These are phyloP conservation scores for Xylona heveae DNA, from an alignment of 495 filamentous ascomycete genomes.

Conservation along the genomic window DNA sequence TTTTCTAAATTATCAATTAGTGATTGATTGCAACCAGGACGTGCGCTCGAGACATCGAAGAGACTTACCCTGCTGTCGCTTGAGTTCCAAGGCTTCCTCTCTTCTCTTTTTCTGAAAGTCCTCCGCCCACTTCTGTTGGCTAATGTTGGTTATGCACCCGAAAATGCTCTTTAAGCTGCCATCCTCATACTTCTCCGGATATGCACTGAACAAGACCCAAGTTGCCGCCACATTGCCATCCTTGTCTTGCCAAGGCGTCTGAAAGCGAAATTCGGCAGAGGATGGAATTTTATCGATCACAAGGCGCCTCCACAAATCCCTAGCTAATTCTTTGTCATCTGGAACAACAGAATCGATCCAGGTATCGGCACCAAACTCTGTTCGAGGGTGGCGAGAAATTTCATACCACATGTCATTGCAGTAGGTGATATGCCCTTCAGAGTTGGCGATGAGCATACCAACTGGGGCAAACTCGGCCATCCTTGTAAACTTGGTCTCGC, in stretches of 20 bases:
- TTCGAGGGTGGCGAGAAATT: conserved; percentile 34
- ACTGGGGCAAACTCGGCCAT: conserved; percentile 58
- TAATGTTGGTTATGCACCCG: conserved; percentile 28
- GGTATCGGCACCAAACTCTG: conserved; percentile 21
- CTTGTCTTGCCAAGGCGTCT: conserved; percentile 32
- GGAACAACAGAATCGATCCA: conserved; percentile 48
- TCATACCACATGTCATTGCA: conserved; percentile 57
- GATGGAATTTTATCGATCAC: conserved; percentile 31
- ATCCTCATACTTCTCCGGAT: conserved; percentile 34
- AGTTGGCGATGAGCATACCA: conserved; percentile 50
- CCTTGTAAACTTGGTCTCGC: conserved; percentile 47
- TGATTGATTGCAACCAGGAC: too few relatives aligned
- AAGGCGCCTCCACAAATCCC: conserved; percentile 32
- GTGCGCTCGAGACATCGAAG: too few relatives aligned
- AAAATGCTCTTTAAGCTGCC: conserved; percentile 46
- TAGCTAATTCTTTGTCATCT: conserved; percentile 32
- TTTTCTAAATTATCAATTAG: too few relatives aligned
- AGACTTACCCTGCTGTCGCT: conserved; percentile 22
- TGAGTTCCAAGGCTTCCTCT: conserved; percentile 22
- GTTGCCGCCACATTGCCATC: conserved; percentile 37
- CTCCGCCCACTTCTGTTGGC: conserved; percentile 28
- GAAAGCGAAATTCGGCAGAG: conserved; percentile 47
- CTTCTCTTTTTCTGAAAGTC: conserved; percentile 37
- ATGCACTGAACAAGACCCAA: conserved; percentile 51
- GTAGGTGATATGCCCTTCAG: conserved; percentile 37